A percentile compares a stretch with the other conserved stretches of the same genome.
These are phyloP conservation scores for Talaromyces sp. DNA, from an alignment of 2,329 filamentous ascomycete genomes.

Conservation along the genomic window DNA sequence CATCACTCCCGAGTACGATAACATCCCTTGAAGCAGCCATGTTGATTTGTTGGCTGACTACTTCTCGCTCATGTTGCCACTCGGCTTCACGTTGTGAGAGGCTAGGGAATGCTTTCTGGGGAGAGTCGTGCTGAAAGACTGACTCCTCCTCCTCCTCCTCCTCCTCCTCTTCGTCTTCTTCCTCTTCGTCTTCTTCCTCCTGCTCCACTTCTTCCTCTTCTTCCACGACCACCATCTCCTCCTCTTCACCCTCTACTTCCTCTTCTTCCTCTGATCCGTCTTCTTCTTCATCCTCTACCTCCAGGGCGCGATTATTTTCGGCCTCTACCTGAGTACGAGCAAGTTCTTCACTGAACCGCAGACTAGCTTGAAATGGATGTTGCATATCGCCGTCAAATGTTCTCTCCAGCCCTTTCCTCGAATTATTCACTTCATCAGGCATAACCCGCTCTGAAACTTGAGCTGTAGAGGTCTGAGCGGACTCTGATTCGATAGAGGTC, in stretches of 20 bases:
- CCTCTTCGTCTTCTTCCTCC: not conserved
- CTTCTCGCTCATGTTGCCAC: conserved; percentile 42
- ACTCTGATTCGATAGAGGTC: not conserved
- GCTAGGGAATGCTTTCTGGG: conserved; percentile 9
- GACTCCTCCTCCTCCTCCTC: not conserved
- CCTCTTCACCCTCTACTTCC: conserved; percentile 1
- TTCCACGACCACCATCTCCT: not conserved
- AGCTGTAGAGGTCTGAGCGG: not conserved
- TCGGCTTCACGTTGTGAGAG: conserved; percentile 31
- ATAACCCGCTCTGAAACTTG: conserved; percentile 14
- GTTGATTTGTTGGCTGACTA: conserved; percentile 38
- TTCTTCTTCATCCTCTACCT: conserved; percentile 4
- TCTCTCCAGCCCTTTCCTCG: conserved; percentile 26
- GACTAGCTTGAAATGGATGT: conserved; percentile 35
- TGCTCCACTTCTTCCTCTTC: not conserved
- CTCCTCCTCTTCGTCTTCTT: not conserved
- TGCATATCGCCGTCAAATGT: conserved; percentile 32
- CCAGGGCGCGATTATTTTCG: conserved; percentile 2
- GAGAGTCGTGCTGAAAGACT: not conserved
- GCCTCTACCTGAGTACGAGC: conserved; percentile 26
- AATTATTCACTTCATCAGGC: conserved; percentile 15
- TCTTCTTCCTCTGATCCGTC: not conserved
- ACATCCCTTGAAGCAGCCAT: conserved; percentile 37
- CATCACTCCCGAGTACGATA: conserved; percentile 40
- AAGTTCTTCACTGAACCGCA: conserved; percentile 39